Base-by-base conservation (phyloP, 495 filamentous ascomycete genomes). In the Penicillium odoratum region DNA sequence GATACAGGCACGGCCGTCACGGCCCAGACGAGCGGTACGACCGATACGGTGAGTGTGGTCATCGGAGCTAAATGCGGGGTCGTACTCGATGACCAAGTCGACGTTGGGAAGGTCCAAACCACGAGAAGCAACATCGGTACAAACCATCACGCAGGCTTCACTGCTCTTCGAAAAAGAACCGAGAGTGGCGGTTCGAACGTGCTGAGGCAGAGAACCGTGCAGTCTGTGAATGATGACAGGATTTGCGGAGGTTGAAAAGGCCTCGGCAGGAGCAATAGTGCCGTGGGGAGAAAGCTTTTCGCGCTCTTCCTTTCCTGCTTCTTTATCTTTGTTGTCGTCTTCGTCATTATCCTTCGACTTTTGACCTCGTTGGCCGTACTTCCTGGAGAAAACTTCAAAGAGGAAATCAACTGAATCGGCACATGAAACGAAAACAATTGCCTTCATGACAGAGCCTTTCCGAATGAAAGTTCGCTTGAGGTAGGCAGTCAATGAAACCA, bases 381-480 rank as follows among this genome's bases (percentile, higher is more conserved):
- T 73, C 11, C 83, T 75, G 30, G 85, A 86, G 59, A 98, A 86
- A n/a, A 97, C 72, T 48, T 95, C 88, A 64, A 92, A 98, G 67
- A 96, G 92, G 69, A 96, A 98, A 67, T 98, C 92, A 47, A 98
- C 94, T 9, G 89, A 93, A 65, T 98, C 95, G 15, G 94, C 93
- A 64, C 95, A 98, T 1, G 92, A 95, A 40, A 98, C 89, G 72
- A 98, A 98, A 50, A 98, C 83, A 58, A 98, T 97, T 4, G 88
- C 87, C 71, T 98, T 97, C 86, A 93, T 95, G 21, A 94, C 86
- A 3, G 91, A 89, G 0, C 91, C 92, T 71, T 87, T 87, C 13
- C 92, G 83, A 57, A 89, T 85, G 63, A 98, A 98, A 0, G 93
- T 83, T 16, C 90, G 84, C 65, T 91, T 95, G 34, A 98, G 76